Conservation (phyloP, 2,329 filamentous ascomycete genomes). For the Aaosphaeria arxii region DNA sequence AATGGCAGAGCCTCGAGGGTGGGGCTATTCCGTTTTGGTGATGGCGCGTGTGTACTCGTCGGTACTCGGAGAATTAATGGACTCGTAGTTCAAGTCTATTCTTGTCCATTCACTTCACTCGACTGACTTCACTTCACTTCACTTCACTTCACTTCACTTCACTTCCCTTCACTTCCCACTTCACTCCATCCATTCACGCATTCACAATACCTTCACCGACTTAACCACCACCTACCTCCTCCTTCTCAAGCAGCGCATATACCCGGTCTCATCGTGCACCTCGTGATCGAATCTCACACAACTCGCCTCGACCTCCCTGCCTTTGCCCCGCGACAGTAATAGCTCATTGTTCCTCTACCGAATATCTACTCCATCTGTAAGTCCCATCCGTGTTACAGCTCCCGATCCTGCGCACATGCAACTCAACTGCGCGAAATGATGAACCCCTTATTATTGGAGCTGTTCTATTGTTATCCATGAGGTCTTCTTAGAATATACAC, state of each 20-base stretch:
- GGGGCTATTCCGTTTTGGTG: too few species aligned
- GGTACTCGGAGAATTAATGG: too few species aligned
- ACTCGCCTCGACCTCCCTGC: neutral
- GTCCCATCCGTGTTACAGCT: neutral
- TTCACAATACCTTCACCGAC: neutral
- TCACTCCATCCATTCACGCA: neutral
- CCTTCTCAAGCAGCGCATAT: neutral
- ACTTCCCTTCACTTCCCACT: neutral
- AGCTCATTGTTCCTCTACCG: conserved; percentile 3
- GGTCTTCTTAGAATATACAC: conserved; percentile 46
- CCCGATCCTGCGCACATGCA: neutral
- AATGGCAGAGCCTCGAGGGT: too few species aligned
- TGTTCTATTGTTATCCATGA: conserved; percentile 62
- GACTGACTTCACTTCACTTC: too few species aligned
- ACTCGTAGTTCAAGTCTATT: too few species aligned
- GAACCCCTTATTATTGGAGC: conserved; percentile 69
- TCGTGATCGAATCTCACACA: conserved; percentile 8
- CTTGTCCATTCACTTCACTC: too few species aligned
- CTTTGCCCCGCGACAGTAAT: neutral
- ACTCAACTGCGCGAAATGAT: conserved; percentile 46
- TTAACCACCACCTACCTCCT: neutral
- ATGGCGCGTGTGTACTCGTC: too few species aligned
- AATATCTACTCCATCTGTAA: conserved; percentile 11
- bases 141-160: too few species aligned
- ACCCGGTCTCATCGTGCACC: conserved; percentile 11